Percentiles rank a stretch among this genome's conserved stretches.
phyloP scores from a whole-genome alignment of 2,329 filamentous ascomycete species.

The Nannizziopsis arthrosporioides region DNA sequence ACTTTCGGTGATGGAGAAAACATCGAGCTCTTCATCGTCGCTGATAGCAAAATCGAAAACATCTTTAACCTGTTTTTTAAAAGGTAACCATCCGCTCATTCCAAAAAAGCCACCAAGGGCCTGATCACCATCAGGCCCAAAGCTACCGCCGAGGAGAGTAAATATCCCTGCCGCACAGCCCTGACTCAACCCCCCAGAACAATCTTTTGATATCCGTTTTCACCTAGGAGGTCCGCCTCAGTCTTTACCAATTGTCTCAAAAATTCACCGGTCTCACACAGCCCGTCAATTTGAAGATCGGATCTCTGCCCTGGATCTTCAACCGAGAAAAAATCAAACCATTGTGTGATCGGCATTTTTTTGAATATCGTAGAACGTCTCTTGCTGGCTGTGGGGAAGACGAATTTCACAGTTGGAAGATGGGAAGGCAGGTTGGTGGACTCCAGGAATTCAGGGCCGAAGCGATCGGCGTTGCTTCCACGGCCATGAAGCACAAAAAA shows the following conservation, averaged over 20 bases:
- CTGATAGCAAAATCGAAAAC: conserved; percentile 6
- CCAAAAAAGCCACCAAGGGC: conserved; percentile 36
- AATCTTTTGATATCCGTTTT: conserved; percentile 27
- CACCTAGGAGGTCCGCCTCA: conserved; percentile 20
- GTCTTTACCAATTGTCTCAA: conserved; percentile 26
- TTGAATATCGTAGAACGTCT: conserved; percentile 37
- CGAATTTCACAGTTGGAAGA: conserved; percentile 32
- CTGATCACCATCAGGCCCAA: conserved; percentile 3
- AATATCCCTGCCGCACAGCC: conserved; percentile 41
- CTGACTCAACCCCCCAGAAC: conserved; percentile 44
- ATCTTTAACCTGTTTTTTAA: conserved; percentile 16
- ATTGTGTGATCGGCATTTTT: conserved; percentile 37
- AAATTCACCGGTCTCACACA: conserved; percentile 33
- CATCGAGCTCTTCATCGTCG: conserved; percentile 11
- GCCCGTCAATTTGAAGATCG: conserved; percentile 36
- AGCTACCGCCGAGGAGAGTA: conserved; percentile 32
- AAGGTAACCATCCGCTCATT: conserved; percentile 40
- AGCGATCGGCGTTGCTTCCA: conserved; percentile 4
- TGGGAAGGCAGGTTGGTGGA: conserved; percentile 9
- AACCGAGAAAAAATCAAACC: conserved; percentile 41
- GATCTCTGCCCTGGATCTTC: conserved; percentile 31
- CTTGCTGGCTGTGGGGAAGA: conserved; percentile 42
- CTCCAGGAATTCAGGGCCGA: conserved; percentile 4
- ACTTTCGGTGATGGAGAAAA: not conserved
- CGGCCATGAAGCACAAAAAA: conserved; percentile 33